Conservation (phyloP, 306 rosid species). For the Astragalus glycyphyllos region DNA sequence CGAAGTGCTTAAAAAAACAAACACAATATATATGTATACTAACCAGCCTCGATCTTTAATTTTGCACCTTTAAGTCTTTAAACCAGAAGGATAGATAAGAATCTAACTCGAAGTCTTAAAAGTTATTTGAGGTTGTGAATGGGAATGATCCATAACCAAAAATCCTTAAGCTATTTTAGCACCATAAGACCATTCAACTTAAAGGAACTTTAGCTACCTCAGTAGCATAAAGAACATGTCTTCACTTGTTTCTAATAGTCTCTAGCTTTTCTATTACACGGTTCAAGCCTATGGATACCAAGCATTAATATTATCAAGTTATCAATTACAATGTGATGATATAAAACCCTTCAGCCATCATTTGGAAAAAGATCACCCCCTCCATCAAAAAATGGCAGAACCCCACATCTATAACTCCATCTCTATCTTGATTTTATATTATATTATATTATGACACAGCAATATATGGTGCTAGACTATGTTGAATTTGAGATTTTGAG, state of each 20-base stretch:
- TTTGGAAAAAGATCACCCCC: background rate
- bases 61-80: conserved; percentile 26
- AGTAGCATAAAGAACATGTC: conserved; percentile 20
- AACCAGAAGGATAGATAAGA: conserved; percentile 6
- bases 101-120: conserved; percentile 21
- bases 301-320: conserved; percentile 26
- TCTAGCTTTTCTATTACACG: conserved; percentile 8
- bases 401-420: conserved; percentile 12
- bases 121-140: background rate
- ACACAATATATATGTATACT: background rate
- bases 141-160: conserved; percentile 13
- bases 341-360: conserved; percentile 18
- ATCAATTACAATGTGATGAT: conserved; percentile 22
- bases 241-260: conserved; percentile 26
- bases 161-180: conserved; percentile 25
- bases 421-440: background rate
- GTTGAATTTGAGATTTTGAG: no score
- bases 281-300: conserved; percentile 30
- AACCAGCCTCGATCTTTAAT: conserved; percentile 15
- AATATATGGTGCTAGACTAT: conserved; percentile 1
- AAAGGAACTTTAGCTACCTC: conserved; percentile 24
- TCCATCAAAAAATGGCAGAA: conserved; percentile 17
- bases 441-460: conserved; percentile 1
- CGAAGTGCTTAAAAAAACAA: conserved; percentile 4
- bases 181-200: conserved; percentile 29